Evolutionary conservation across 495 filamentous ascomycete species (phyloP).

Genomic region (Tuber melanosporum): DNA sequence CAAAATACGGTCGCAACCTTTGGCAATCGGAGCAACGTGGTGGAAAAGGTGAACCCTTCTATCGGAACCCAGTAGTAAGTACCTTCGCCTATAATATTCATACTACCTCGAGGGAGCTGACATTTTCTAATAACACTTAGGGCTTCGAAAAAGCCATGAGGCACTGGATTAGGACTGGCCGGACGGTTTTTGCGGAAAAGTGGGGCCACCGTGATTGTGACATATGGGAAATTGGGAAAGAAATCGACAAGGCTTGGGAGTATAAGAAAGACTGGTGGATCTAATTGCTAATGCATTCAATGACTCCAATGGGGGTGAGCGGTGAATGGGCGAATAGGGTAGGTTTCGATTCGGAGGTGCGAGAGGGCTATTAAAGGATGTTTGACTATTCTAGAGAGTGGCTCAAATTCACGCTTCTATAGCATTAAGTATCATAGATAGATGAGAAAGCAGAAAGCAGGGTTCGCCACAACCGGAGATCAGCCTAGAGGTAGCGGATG

Average conservation of each 20-base stretch:
- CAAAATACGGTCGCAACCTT: constrained; percentile 49
- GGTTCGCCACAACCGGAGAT: too few species aligned
- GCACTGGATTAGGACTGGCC: constrained; percentile 52
- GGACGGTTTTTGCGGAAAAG: constrained; percentile 50
- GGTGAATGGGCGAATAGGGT: too few species aligned
- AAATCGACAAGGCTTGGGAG: not conserved
- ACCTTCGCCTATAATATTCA: not conserved
- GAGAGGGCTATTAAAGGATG: too few species aligned
- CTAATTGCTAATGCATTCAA: not conserved
- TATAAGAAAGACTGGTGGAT: not conserved
- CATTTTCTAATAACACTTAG: not conserved
- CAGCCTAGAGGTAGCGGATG: too few species aligned
- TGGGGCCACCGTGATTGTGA: constrained; percentile 56
- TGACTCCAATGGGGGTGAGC: too few species aligned
- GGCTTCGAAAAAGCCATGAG: constrained; percentile 50
- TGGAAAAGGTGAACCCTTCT: constrained; percentile 57
- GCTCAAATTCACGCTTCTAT: too few species aligned
- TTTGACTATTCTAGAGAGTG: too few species aligned
- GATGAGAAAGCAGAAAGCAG: too few species aligned
- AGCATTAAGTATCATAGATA: too few species aligned
- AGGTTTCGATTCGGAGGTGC: too few species aligned
- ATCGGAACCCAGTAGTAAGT: constrained; percentile 49
- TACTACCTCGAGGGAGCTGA: too few species aligned
- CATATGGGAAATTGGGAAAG: constrained; percentile 43
- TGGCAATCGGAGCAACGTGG: constrained; percentile 57